Conservation (phyloP, 2,329 filamentous ascomycete species). For the Ophidiomyces ophidiicola region DNA sequence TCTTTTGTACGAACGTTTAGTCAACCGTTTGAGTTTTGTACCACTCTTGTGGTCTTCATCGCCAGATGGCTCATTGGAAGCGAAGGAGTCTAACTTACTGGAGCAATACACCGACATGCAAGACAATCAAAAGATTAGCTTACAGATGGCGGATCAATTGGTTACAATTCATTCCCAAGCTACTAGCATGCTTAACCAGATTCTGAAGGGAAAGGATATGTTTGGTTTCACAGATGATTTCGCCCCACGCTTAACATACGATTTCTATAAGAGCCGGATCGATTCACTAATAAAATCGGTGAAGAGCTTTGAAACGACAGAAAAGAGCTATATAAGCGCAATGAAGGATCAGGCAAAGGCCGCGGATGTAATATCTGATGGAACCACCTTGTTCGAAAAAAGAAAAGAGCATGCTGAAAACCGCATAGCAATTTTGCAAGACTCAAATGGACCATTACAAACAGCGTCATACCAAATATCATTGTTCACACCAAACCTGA, state of each 20-base stretch:
- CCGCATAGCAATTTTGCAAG: neutral
- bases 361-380: too few relatives aligned
- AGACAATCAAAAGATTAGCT: neutral
- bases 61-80: neutral
- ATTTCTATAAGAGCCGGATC: neutral
- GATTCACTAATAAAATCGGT: neutral
- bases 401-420: constrained; percentile 3
- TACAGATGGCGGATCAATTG: neutral
- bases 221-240: neutral
- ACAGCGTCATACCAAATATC: neutral
- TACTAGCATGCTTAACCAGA: neutral
- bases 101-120: neutral
- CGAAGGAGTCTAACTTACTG: neutral
- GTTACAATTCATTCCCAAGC: neutral
- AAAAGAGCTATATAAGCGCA: neutral
- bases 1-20: neutral
- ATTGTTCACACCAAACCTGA: neutral
- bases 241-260: neutral
- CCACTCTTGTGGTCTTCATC: too few relatives aligned
- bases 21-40: neutral
- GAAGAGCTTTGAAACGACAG: neutral
- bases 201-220: neutral
- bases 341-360: neutral
- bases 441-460: neutral
- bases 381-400: neutral